Evolutionary conservation across 768 basidiomycete species (phyloP), one percentile per base, ranked within the genome.

Genomic region (Mycena amicta): DNA sequence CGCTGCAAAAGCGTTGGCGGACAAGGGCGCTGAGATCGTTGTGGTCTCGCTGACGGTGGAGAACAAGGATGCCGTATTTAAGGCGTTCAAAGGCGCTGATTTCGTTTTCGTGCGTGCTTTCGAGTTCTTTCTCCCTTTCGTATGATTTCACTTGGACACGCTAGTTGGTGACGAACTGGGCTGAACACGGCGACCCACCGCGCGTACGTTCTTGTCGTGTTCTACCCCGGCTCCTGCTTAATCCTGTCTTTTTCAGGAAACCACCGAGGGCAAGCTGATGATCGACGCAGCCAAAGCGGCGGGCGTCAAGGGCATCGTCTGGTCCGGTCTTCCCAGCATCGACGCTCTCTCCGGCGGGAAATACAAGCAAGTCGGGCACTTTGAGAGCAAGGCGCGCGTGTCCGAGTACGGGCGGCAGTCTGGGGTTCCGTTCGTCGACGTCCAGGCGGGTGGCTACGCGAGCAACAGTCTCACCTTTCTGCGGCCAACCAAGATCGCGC

Each of bases 351-450:
- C 39, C 29, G 40, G 50, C 29, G 59, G 59, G 3, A 60, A 52
- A 25, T 55, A 52, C 55, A 20, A n/a, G 8, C 27, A 52, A 18
- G 54, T 52, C 20, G 13, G 27, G 12, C 50, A 56, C 18, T 56
- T 56, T 16, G 59, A 60, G 13, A 26, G 53, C n/a, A 60, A 60
- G 28, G 54, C 50, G 16, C 23, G n/a, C 31, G 50, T 52, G 27
- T 39, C 54, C 2, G 59, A 30, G 20, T 52, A 60, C 37, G 54
- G 40, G 5, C 59, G 59, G 18, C 20, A n/a, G 26, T 51, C 50
- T 15, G 59, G 59, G 3, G 59, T 60, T 8, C 59, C 59, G 4
- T 56, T 60, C 54, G 51, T 55, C 15, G 59, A 60, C 16, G 28
- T 60, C 15, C 59, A 60, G 50, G 50, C 54, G 2, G 59, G 54